These are phyloP conservation scores for Erodium moschatum DNA, from an alignment of 441 rosid species.

Conservation along the genomic window DNA sequence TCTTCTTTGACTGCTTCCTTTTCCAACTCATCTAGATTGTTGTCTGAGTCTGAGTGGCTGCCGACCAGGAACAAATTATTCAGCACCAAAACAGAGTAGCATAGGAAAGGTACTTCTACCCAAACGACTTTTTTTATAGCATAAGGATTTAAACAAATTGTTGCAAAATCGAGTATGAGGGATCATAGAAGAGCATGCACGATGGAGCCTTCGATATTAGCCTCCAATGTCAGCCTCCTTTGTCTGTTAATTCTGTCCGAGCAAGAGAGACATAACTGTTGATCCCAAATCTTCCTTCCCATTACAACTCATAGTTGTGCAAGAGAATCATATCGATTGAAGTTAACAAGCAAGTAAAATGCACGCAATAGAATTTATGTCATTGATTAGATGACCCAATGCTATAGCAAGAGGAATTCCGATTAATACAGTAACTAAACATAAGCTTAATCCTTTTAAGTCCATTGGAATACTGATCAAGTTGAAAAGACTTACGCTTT, in stretches of 20 bases:
- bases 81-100: constrained; percentile 8
- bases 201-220: too few relatives aligned
- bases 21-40: constrained; percentile 49
- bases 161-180: too few relatives aligned
- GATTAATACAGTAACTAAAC: not conserved
- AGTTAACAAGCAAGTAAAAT: not conserved
- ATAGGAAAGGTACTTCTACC: not conserved
- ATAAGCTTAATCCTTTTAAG: constrained; percentile 5
- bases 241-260: too few relatives aligned
- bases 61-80: constrained; percentile 21
- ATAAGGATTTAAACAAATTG: too few relatives aligned
- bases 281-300: not conserved
- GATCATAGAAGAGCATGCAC: too few relatives aligned
- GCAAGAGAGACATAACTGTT: not conserved
- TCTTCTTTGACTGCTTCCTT: constrained; percentile 63
- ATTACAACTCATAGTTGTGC: not conserved
- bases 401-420: not conserved
- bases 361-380: not conserved
- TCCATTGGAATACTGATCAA: constrained; percentile 1
- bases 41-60: constrained; percentile 72
- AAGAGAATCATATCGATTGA: not conserved
- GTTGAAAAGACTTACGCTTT: constrained; percentile 61
- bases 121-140: not conserved
- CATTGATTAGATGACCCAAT: not conserved
- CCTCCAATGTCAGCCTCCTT: too few relatives aligned